phyloP scores from a whole-genome alignment of 23 red algal genomes.

The Gracilariopsis chorda region DNA sequence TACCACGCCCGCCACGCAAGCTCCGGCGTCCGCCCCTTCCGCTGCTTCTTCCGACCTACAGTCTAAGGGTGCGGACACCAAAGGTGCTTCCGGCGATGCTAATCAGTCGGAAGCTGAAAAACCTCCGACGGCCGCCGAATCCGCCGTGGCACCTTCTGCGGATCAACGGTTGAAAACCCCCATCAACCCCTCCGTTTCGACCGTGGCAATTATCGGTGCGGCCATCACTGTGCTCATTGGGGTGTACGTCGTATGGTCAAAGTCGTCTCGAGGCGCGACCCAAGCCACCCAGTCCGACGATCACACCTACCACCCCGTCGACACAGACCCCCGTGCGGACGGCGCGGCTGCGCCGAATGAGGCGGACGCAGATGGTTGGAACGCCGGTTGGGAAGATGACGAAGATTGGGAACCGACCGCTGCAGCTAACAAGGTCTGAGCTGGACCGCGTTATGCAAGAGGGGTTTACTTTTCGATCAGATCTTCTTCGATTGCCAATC shows the following conservation, averaged over 20 bases:
- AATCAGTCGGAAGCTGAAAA: no score
- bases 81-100: no score
- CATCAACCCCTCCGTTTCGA: background rate
- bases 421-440: background rate
- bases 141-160: no score
- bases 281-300: background rate
- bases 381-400: conserved; percentile 57
- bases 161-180: no score
- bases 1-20: no score
- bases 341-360: background rate
- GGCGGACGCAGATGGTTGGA: conserved; percentile 58
- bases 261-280: background rate
- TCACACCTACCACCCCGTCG: background rate
- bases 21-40: no score
- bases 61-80: no score
- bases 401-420: conserved; percentile 5
- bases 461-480: conserved; percentile 72
- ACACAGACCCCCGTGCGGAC: background rate
- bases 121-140: no score
- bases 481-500: conserved; percentile 66
- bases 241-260: background rate
- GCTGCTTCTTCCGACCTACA: no score
- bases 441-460: background rate
- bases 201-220: background rate
- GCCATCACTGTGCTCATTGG: background rate